Conservation (phyloP, 2,329 filamentous ascomycete genomes). For the Monilinia vaccinii-corymbosi region DNA sequence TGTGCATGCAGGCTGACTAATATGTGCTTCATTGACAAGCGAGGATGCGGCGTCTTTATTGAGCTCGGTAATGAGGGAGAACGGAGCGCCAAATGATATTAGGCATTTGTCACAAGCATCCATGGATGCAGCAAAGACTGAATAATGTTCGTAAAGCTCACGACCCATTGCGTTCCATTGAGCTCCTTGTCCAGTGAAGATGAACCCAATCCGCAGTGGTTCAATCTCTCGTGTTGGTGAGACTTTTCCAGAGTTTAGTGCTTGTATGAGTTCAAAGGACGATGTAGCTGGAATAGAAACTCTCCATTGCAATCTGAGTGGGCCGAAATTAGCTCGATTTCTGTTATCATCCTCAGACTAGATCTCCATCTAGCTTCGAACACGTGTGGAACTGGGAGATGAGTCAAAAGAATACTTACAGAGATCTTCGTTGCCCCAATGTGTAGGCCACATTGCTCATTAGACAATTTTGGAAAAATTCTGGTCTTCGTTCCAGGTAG, state of each 20-base stretch:
- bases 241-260: slow-evolving; percentile 29
- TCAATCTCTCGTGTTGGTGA: slow-evolving; percentile 19
- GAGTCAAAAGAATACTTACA: slow-evolving; percentile 1
- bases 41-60: slow-evolving; percentile 28
- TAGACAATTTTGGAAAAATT: slow-evolving; percentile 26
- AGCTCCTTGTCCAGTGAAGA: slow-evolving; percentile 20
- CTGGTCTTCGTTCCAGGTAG: slow-evolving; percentile 26
- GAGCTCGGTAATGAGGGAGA: slow-evolving; percentile 26
- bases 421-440: slow-evolving; percentile 23
- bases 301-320: slow-evolving; percentile 20
- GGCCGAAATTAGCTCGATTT: not conserved
- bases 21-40: slow-evolving; percentile 30
- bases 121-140: slow-evolving; percentile 30
- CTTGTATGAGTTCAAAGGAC: slow-evolving; percentile 24
- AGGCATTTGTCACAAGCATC: slow-evolving; percentile 25
- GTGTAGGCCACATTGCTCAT: slow-evolving; percentile 28
- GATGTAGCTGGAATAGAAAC: slow-evolving; percentile 20
- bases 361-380: not conserved
- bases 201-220: slow-evolving; percentile 12
- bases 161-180: slow-evolving; percentile 21
- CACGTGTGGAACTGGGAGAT: not conserved
- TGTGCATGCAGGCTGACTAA: slow-evolving; percentile 36
- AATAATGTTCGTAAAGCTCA: slow-evolving; percentile 22
- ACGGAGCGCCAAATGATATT: slow-evolving; percentile 25
- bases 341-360: not conserved